Evolutionary conservation across 805 yeast genomes (phyloP), one percentile per base, ranked within the genome.

Genomic region (Candida dajiaensis): DNA sequence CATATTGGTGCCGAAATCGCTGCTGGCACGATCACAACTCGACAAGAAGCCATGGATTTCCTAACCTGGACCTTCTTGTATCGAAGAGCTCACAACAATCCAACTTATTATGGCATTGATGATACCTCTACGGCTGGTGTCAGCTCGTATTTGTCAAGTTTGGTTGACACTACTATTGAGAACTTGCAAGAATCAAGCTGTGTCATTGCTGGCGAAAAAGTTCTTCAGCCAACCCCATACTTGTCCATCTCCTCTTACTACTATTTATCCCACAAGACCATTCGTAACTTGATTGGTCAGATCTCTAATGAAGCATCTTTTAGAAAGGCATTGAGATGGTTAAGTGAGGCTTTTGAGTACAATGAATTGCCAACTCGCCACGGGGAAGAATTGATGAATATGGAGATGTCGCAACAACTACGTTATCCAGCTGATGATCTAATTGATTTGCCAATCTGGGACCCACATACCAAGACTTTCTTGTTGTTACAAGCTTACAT

Each of bases 1-100:
- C 94, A 92, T 56, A 73, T 94, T 59, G 95, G 95, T 65, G 99
- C 99, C 0, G 99, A 94, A 62, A 89, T 95, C 25, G 84, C 99
- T 0, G 69, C 94, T 18, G 99, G 99, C 6, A 89, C 95, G 0
- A 97, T 94, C 7, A 89, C 97, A 2, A 88, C 85, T 51, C 80
- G 94, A 19, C 95, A 87, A 25, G 99, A 94, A 64, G 99, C 94
- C 36, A 83, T 94, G 8, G 89, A 85, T 52, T 94, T 98, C 97
- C 72, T 94, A 22, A 97, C 97, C 2, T 94, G 95, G 64, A 94
- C 99, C 0, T 94, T 94, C 61, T 70, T 94, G 73, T 83, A 77
- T 68, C 96, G 94, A 16, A 73, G 99, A 47, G 94, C 94, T 94
- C 80, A 84, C 47, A 85, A 89, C 60, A 92, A 89, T 54, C 99